Evolutionary conservation across 140 eudicot species (phyloP), one percentile per base, ranked within the genome.

Genomic region (Oenanthe javanica): DNA sequence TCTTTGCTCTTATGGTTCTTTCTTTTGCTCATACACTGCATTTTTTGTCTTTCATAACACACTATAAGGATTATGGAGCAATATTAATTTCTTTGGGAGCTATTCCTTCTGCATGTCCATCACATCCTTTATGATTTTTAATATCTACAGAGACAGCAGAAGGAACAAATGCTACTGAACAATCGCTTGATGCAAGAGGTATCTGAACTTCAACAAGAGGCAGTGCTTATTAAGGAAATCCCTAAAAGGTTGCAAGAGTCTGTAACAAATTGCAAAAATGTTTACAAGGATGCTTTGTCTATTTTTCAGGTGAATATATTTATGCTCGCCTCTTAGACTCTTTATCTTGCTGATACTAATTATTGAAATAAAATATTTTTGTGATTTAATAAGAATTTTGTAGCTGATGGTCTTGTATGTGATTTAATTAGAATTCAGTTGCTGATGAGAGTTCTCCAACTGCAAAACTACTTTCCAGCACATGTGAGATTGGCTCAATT

Each of bases 151-250:
- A 89, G 85, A 84, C 87, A 87, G 21, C 85, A 89, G 64, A 74
- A 79, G 50, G 97, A 95, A 74, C 93, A 90, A 82, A 73, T 84
- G 55, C 79, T 72, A 43, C 64, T 92, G 86, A 95, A 95, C 83
- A 76, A 81, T 54, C 87, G 87, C 15, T 85, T 95, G 72, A 86
- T 84, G 83, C 84, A 85, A 75, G 96, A 89, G 84, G 83, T 89
- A 59, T 87, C 88, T 77, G 89, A 88, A 77, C 93, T 95, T 78
- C 91, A 85, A 79, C 79, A 87, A 80, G 96, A 90, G 87, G 91
- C 90, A 57, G 57, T 38, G 55, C 64, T 77, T 21, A 59, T 86
- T 59, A 93, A 63, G 49, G 92, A 90, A 81, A 78, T 92, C 81
- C 97, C 96, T 76, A 90, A 80, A 69, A 84, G 75, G 61, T 81